Conservation (phyloP, 1,284 basidiomycete species). For the Inonotus hispidus region DNA sequence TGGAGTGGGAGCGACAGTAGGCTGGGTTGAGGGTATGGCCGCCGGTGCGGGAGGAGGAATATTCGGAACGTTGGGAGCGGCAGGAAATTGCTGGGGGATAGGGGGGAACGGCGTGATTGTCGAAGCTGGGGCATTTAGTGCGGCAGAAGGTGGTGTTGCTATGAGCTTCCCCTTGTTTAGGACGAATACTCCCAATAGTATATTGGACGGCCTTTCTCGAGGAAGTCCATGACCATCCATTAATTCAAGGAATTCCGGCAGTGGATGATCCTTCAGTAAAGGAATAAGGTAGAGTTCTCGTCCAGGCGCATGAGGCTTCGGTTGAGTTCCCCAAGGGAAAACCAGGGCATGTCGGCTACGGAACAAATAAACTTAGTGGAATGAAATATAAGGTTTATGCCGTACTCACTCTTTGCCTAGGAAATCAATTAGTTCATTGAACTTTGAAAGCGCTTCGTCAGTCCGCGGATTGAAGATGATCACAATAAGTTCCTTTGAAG, state of each 20-base stretch:
- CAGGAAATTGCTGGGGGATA: background rate
- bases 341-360: slow-evolving; percentile 79
- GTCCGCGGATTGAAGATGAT: slow-evolving; percentile 60
- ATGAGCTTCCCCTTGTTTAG: slow-evolving; percentile 68
- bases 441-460: slow-evolving; percentile 40
- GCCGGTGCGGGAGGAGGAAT: background rate
- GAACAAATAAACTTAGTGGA: background rate
- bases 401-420: slow-evolving; percentile 67
- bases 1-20: background rate
- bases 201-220: slow-evolving; percentile 51
- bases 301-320: slow-evolving; percentile 69
- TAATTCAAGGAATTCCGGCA: slow-evolving; percentile 84
- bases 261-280: slow-evolving; percentile 55
- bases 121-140: slow-evolving; percentile 23
- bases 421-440: slow-evolving; percentile 63
- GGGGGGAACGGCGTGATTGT: slow-evolving; percentile 24
- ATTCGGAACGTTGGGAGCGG: background rate
- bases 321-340: slow-evolving; percentile 75
- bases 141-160: slow-evolving; percentile 31
- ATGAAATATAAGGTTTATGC: slow-evolving; percentile 14
- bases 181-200: slow-evolving; percentile 81
- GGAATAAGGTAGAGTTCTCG: slow-evolving; percentile 89
- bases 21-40: background rate
- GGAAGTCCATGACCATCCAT: slow-evolving; percentile 77
- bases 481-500: slow-evolving; percentile 74